Percentiles rank a stretch among this genome's conserved stretches.
These are phyloP conservation scores for Alliaria petiolata DNA, from an alignment of 345 rosid species.

Conservation along the genomic window DNA sequence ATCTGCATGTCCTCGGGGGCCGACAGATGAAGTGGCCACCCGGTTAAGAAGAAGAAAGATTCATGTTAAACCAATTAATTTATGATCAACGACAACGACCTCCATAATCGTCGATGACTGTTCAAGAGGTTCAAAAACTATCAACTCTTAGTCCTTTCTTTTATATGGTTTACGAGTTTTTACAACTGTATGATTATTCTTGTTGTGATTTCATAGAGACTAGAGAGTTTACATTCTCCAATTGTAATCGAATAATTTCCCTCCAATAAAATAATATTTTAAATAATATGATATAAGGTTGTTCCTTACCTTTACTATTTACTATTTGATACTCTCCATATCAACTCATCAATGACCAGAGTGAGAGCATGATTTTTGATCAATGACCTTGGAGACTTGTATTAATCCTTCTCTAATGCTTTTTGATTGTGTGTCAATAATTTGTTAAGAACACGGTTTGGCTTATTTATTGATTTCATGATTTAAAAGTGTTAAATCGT, in stretches of 20 bases:
- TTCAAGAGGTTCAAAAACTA: not conserved
- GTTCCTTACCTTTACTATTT: too few species aligned
- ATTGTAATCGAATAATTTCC: not conserved
- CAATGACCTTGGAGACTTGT: too few species aligned
- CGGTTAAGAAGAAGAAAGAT: slow-evolving; percentile 42
- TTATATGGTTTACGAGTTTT: not conserved
- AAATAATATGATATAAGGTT: too few species aligned
- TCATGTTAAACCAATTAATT: not conserved
- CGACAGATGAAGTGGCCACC: slow-evolving; percentile 95
- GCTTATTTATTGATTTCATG: too few species aligned
- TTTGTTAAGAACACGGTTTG: too few species aligned
- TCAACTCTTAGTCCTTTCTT: not conserved
- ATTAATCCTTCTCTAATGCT: too few species aligned
- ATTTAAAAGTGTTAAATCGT: too few species aligned
- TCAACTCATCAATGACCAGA: too few species aligned
- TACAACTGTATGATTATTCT: not conserved
- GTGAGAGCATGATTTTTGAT: too few species aligned
- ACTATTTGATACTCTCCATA: too few species aligned
- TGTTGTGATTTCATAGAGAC: not conserved
- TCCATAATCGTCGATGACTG: not conserved
- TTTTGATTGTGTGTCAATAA: too few species aligned
- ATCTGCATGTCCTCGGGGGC: slow-evolving; percentile 84
- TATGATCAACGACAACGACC: not conserved
- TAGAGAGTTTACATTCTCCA: not conserved
- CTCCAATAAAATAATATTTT: too few species aligned